These are phyloP conservation scores for Blastomyces parvus DNA, from an alignment of 2,329 filamentous ascomycete species.

Conservation along the genomic window DNA sequence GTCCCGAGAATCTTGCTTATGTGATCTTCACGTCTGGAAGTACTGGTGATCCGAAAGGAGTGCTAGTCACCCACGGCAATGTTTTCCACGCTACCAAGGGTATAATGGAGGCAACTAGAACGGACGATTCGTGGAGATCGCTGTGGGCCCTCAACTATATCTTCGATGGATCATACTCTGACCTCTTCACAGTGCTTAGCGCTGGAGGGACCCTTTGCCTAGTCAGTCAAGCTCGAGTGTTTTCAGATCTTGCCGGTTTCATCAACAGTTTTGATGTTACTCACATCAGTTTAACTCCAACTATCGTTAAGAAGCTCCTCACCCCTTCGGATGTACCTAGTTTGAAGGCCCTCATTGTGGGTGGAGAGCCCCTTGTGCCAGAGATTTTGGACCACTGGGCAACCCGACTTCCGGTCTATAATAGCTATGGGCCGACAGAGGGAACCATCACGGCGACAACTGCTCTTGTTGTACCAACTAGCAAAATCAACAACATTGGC, in stretches of 20 bases:
- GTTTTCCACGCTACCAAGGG: slow-evolving; percentile 62
- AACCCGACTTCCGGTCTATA: slow-evolving; percentile 13
- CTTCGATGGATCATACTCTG: slow-evolving; percentile 82
- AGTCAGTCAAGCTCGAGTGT: slow-evolving; percentile 61
- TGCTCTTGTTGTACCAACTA: slow-evolving; percentile 19
- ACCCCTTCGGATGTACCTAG: slow-evolving; percentile 56
- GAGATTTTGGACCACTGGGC: slow-evolving; percentile 60
- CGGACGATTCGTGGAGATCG: slow-evolving; percentile 44
- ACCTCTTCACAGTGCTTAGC: slow-evolving; percentile 78
- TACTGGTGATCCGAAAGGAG: slow-evolving; percentile 69
- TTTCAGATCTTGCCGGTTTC: slow-evolving; percentile 58
- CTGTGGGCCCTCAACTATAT: slow-evolving; percentile 71
- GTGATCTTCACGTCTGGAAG: slow-evolving; percentile 76
- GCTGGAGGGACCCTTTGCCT: slow-evolving; percentile 69
- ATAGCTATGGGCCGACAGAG: slow-evolving; percentile 30
- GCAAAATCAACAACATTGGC: slow-evolving; percentile 26
- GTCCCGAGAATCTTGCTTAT: slow-evolving; percentile 52
- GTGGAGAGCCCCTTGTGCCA: slow-evolving; percentile 67
- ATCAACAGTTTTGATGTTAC: slow-evolving; percentile 58
- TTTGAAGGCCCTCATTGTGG: slow-evolving; percentile 66
- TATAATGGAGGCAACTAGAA: slow-evolving; percentile 65
- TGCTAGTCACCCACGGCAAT: slow-evolving; percentile 67
- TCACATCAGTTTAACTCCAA: slow-evolving; percentile 76
- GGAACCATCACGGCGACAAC: slow-evolving; percentile 29
- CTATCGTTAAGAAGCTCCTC: slow-evolving; percentile 62